These are phyloP conservation scores for Phalaenopsis hybrid DNA, from an alignment of 116 monocot genomes.

Conservation along the genomic window DNA sequence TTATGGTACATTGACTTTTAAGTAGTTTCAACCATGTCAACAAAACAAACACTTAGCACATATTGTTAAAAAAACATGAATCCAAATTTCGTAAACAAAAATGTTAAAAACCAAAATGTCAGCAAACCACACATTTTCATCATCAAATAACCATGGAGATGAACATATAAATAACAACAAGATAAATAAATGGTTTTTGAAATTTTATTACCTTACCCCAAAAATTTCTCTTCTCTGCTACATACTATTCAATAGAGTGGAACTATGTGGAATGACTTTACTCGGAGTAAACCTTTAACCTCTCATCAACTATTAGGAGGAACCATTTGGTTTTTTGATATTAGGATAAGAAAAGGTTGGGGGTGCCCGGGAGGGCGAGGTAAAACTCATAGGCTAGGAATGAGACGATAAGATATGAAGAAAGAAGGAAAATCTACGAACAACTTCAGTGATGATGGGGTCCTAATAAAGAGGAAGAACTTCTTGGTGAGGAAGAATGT, in stretches of 20 bases:
- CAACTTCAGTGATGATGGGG: slow-evolving; percentile 31
- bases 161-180: neutral
- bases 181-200: neutral
- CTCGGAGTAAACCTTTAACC: neutral
- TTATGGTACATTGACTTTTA: neutral
- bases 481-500: neutral
- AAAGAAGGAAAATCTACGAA: slow-evolving; percentile 20
- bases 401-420: slow-evolving; percentile 16
- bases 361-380: neutral
- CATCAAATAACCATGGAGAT: neutral
- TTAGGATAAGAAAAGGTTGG: neutral
- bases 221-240: neutral
- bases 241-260: neutral
- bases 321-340: slow-evolving; percentile 5
- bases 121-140: neutral
- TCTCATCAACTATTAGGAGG: neutral
- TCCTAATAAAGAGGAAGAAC: slow-evolving; percentile 14
- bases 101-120: neutral
- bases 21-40: neutral
- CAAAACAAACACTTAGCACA: neutral
- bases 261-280: neutral
- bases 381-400: neutral
- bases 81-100: neutral
- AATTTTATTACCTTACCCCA: slow-evolving; percentile 30
- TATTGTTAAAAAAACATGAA: neutral